Percentiles rank a stretch among this genome's conserved stretches.
phyloP scores from a whole-genome alignment of 306 rosid genomes.

The Quercus bicolor region DNA sequence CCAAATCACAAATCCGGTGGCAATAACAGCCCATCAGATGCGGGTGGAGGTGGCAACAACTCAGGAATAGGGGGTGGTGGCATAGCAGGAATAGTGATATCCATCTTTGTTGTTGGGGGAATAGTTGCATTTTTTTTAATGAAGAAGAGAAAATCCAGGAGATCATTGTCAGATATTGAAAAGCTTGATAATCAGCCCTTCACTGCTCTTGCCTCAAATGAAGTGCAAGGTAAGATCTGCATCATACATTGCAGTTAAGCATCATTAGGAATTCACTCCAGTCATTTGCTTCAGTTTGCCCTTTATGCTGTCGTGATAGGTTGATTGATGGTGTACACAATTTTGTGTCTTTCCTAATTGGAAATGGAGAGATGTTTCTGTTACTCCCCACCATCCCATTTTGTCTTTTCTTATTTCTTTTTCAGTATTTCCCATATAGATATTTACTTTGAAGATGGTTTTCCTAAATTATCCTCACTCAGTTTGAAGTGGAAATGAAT shows the following conservation, averaged over 20 bases:
- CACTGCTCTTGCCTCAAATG: conserved; percentile 56
- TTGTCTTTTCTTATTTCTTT: background rate
- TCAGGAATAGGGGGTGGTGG: conserved; percentile 92
- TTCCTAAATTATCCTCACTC: background rate
- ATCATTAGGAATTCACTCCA: conserved; percentile 4
- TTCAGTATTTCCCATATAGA: background rate
- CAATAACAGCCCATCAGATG: conserved; percentile 36
- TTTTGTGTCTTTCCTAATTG: background rate
- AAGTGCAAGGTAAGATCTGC: conserved; percentile 54
- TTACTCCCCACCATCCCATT: background rate
- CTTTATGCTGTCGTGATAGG: background rate
- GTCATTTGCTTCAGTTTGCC: background rate
- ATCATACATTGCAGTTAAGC: conserved; percentile 17
- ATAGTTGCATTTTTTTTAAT: conserved; percentile 66
- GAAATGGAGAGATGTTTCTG: background rate
- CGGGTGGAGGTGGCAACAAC: conserved; percentile 53
- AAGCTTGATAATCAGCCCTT: conserved; percentile 68
- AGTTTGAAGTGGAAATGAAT: background rate
- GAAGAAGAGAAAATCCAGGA: conserved; percentile 76
- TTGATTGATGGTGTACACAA: background rate
- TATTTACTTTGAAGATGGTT: background rate
- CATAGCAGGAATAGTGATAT: conserved; percentile 89
- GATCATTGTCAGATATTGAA: conserved; percentile 58
- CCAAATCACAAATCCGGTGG: conserved; percentile 54
- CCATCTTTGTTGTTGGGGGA: conserved; percentile 72